Conservation (phyloP, 371 early-diverging fungal species). For the Blastocladiella emersonii region DNA sequence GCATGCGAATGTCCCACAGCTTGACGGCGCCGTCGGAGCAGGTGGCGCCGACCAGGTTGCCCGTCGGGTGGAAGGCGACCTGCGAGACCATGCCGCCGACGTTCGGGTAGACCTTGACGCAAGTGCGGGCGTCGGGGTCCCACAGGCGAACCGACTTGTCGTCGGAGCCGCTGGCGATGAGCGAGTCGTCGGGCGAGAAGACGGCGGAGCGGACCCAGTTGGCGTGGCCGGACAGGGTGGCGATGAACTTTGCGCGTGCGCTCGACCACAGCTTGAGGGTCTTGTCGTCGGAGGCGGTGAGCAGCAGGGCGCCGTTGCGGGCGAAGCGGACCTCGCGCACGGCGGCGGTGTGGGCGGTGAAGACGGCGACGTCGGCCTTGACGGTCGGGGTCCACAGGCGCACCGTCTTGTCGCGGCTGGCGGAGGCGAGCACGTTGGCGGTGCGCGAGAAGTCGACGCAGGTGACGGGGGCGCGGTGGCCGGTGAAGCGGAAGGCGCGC, state of each 20-base stretch:
- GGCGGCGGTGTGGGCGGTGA: constrained; percentile 35
- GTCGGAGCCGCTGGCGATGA: constrained; percentile 32
- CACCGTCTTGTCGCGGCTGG: constrained; percentile 30
- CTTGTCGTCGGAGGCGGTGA: constrained; percentile 37
- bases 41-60: constrained; percentile 26
- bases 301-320: constrained; percentile 20
- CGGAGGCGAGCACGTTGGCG: constrained; percentile 27
- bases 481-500: constrained; percentile 33
- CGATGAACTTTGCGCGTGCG: constrained; percentile 28
- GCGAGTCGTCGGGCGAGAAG: constrained; percentile 27
- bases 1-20: constrained; percentile 33
- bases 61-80: constrained; percentile 29
- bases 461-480: constrained; percentile 23
- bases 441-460: constrained; percentile 11
- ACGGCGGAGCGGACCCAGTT: constrained; percentile 36
- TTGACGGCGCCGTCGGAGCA: constrained; percentile 33
- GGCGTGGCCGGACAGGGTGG: constrained; percentile 30
- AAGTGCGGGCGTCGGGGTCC: constrained; percentile 23
- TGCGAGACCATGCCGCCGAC: constrained; percentile 21
- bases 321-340: constrained; percentile 39
- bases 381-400: constrained; percentile 38
- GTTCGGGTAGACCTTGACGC: constrained; percentile 33
- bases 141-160: constrained; percentile 37
- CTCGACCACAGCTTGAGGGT: constrained; percentile 34
- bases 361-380: constrained; percentile 37